Conservation (phyloP, 192 early-diverging fungal genomes). For the Geosiphon pyriformis region DNA sequence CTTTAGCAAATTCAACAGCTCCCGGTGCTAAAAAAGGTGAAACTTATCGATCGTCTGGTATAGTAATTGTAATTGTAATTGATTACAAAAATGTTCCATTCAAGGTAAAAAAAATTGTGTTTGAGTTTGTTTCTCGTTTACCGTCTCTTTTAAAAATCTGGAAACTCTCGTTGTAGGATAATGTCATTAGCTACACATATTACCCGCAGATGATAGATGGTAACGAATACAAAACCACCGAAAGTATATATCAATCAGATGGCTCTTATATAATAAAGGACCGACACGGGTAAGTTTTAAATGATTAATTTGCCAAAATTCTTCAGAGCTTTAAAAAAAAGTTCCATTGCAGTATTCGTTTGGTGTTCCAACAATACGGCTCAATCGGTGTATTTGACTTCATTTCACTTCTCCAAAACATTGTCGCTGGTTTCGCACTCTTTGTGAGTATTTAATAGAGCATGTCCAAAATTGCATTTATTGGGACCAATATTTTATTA, state of each 20-base stretch:
- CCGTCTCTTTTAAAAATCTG: too few species aligned
- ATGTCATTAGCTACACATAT: slow-evolving; percentile 35
- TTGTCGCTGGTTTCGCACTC: slow-evolving; percentile 35
- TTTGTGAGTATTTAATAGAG: slow-evolving; percentile 23
- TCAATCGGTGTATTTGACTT: slow-evolving; percentile 34
- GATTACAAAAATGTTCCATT: slow-evolving; percentile 29
- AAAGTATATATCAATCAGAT: slow-evolving; percentile 31
- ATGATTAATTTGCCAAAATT: not conserved
- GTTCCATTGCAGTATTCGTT: slow-evolving; percentile 28
- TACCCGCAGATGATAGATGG: slow-evolving; percentile 35
- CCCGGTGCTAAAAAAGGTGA: slow-evolving; percentile 18
- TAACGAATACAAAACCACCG: slow-evolving; percentile 37
- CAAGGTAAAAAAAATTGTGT: not conserved
- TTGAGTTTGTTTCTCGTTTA: not conserved
- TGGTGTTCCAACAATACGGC: slow-evolving; percentile 38
- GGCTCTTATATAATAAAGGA: slow-evolving; percentile 28
- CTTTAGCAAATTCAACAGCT: slow-evolving; percentile 4
- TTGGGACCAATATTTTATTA: too few species aligned
- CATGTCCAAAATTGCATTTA: too few species aligned
- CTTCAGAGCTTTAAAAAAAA: not conserved
- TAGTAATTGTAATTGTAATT: slow-evolving; percentile 39
- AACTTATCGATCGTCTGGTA: slow-evolving; percentile 31
- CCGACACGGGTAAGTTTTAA: slow-evolving; percentile 33
- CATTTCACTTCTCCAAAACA: slow-evolving; percentile 32
- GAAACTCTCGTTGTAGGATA: slow-evolving; percentile 9